Conservation (phyloP, 139 green algal species). For the Marvania coccoides region DNA sequence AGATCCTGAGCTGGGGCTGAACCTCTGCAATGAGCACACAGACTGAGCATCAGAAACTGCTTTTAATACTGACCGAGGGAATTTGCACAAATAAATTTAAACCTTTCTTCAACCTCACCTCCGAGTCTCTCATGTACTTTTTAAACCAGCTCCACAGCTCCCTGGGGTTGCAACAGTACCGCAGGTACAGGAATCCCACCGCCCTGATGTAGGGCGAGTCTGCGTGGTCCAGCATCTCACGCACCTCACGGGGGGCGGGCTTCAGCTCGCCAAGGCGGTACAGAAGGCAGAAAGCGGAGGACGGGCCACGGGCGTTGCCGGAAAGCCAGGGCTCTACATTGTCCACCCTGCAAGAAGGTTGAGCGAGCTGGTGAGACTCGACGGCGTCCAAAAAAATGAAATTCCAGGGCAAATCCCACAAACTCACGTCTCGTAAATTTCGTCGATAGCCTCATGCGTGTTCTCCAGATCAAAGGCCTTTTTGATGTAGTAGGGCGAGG, state of each 20-base stretch:
- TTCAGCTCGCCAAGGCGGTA: conserved; percentile 73
- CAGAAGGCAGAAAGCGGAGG: conserved; percentile 90
- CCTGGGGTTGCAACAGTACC: conserved; percentile 82
- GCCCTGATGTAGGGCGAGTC: conserved; percentile 95
- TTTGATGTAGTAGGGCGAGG: conserved; percentile 63
- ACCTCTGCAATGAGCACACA: conserved; percentile 47
- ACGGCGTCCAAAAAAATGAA: not conserved
- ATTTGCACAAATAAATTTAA: too few species aligned
- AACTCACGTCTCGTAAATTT: conserved; percentile 65
- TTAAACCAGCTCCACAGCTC: conserved; percentile 79
- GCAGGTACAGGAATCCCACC: conserved; percentile 91
- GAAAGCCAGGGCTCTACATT: conserved; percentile 96
- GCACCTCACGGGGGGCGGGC: conserved; percentile 45
- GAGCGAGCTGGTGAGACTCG: not conserved
- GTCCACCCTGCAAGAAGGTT: conserved; percentile 53
- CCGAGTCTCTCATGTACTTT: conserved; percentile 68
- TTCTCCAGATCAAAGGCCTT: conserved; percentile 49
- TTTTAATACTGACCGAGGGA: not conserved
- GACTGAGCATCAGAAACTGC: not conserved
- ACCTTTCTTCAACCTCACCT: too few species aligned
- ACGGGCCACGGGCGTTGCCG: conserved; percentile 86
- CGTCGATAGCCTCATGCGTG: conserved; percentile 76
- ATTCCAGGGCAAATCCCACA: not conserved
- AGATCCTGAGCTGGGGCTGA: conserved; percentile 46
- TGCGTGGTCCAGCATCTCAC: conserved; percentile 64